A percentile compares a stretch with the other conserved stretches of the same genome.
phyloP scores from a whole-genome alignment of 495 filamentous ascomycete genomes.

The Hyaloscypha bicolor region DNA sequence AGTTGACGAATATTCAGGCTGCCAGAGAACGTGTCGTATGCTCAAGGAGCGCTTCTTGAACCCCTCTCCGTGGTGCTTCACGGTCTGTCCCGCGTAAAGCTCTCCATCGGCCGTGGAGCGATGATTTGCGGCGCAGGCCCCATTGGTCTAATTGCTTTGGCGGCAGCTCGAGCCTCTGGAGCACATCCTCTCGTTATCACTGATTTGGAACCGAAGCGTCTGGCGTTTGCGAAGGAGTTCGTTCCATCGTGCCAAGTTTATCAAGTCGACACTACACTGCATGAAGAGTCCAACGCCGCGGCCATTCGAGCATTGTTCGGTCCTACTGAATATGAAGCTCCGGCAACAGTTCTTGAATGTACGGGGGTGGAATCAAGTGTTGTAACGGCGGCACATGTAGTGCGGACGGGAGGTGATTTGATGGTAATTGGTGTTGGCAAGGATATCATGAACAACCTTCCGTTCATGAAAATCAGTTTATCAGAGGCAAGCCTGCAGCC shows the following conservation, averaged over 20 bases:
- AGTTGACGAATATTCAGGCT: constrained; percentile 41
- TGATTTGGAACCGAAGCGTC: constrained; percentile 56
- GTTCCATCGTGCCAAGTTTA: constrained; percentile 57
- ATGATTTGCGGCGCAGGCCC: constrained; percentile 58
- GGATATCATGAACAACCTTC: constrained; percentile 61
- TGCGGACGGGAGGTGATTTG: constrained; percentile 58
- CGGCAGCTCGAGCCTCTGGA: constrained; percentile 58
- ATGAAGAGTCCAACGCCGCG: constrained; percentile 52
- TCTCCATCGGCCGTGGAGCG: constrained; percentile 49
- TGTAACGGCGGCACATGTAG: constrained; percentile 56
- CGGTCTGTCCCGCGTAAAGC: constrained; percentile 45
- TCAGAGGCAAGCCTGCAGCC: constrained; percentile 44
- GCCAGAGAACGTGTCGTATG: constrained; percentile 45
- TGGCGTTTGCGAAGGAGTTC: constrained; percentile 61
- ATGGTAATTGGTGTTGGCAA: constrained; percentile 67
- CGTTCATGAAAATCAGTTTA: constrained; percentile 67
- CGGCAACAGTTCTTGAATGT: constrained; percentile 62
- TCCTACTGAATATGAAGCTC: constrained; percentile 38
- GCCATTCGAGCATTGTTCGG: constrained; percentile 56
- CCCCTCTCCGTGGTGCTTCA: constrained; percentile 56
- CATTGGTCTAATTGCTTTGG: constrained; percentile 54
- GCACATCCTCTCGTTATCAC: constrained; percentile 67
- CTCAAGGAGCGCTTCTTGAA: constrained; percentile 57
- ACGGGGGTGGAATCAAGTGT: constrained; percentile 65
- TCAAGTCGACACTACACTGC: constrained; percentile 46